Evolutionary conservation across 2,329 filamentous ascomycete species (phyloP), one percentile per base, ranked within the genome.

Genomic region (Arthrobotrys entomopaga): DNA sequence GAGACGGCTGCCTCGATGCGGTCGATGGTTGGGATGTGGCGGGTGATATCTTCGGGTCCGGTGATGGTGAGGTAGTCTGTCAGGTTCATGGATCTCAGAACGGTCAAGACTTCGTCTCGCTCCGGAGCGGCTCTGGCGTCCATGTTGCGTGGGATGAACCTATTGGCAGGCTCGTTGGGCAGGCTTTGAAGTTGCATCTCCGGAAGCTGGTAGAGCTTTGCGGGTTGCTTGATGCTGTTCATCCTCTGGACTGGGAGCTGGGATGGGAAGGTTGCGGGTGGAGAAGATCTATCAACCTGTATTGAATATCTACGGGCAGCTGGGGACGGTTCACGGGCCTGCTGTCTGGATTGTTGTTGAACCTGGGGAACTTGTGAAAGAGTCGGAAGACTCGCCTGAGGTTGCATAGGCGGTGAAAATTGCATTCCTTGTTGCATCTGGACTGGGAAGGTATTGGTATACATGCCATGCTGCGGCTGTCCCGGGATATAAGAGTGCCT

Each of bases 61-160:
- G 71, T 75, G 71, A 75, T 65, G 57, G 64, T 67, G 58, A 75
- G 71, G 34, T 64, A 75, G 58, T 75, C 71, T 22, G 71, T 69
- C 50, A 75, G 46, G 52, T 75, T 69, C 71, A 75, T 59, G 6
- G 71, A 59, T 38, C 63, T 75, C 38, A 75, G 58, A 42, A 69
- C 53, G 16, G 58, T 69, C 50, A 67, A 29, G 64, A 64, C 57
- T 40, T 67, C 71, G 49, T 67, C 71, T 43, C 64, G 64, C 3
- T 67, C 71, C 16, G 53, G 22, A 11, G 20, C 48, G 6, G 29
- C 29, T 46, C 69, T 61, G 24, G 60, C 42, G 19, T 73, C 69
- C 69, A 66, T 65, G 20, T 73, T 73, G 38, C 69, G 48, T 54
- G 69, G 61, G 50, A 73, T 73, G 57, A 73, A 73, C 52, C 66